Conservation (phyloP, 495 filamentous ascomycete genomes). For the Trichoderma gamsii region DNA sequence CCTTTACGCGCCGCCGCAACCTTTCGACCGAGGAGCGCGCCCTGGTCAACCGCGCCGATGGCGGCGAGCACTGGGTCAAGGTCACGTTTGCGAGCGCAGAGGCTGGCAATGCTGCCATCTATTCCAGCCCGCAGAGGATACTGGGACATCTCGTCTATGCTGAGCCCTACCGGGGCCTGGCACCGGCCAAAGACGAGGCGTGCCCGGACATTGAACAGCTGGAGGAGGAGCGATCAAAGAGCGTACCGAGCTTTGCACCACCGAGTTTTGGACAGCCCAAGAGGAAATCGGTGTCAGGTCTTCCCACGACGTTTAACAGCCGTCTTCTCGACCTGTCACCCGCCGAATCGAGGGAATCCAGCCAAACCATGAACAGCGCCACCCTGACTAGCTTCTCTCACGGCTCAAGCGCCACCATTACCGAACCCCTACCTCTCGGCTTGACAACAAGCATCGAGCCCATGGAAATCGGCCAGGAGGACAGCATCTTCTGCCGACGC, state of each 20-base stretch:
- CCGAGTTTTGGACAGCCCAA: neutral
- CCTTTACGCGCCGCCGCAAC: conserved; percentile 48
- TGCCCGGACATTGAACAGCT: conserved; percentile 42
- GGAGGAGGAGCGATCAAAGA: conserved; percentile 17
- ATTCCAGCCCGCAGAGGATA: conserved; percentile 68
- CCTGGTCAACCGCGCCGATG: conserved; percentile 67
- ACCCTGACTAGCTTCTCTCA: conserved; percentile 30
- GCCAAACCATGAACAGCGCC: conserved; percentile 41
- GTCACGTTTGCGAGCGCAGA: conserved; percentile 80
- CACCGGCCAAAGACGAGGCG: conserved; percentile 59
- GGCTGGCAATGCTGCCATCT: conserved; percentile 69
- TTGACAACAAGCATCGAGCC: conserved; percentile 18
- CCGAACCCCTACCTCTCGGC: conserved; percentile 23
- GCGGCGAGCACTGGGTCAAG: conserved; percentile 87
- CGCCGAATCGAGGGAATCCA: conserved; percentile 38
- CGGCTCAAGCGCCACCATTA: conserved; percentile 23
- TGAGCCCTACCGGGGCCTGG: conserved; percentile 66
- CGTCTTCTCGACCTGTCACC: conserved; percentile 24
- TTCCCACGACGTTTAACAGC: conserved; percentile 21
- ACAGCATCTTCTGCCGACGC: conserved; percentile 31
- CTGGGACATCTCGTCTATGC: conserved; percentile 71
- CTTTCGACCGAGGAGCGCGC: conserved; percentile 63
- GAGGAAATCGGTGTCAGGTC: conserved; percentile 5
- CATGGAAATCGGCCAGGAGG: conserved; percentile 17
- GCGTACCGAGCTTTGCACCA: conserved; percentile 6